A percentile compares a stretch with the other conserved stretches of the same genome.
Evolutionary conservation across 306 rosid genomes (phyloP).

Genomic region (Nissolia schottii): DNA sequence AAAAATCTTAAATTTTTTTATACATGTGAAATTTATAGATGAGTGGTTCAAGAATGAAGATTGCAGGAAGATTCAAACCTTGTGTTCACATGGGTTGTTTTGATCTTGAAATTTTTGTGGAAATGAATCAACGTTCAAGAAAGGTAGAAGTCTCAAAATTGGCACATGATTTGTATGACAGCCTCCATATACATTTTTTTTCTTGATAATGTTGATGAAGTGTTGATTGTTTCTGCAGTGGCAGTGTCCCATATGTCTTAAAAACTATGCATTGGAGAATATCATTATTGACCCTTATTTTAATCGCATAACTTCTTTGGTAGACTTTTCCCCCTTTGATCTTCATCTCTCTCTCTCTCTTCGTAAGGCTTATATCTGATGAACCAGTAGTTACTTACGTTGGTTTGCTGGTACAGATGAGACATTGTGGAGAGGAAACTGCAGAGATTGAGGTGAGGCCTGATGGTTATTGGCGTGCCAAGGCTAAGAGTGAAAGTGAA

Average conservation of each 20-base stretch:
- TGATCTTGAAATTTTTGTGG: conserved; percentile 97
- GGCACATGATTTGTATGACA: neutral
- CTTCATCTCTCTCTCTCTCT: conserved; percentile 1
- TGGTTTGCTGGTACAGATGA: conserved; percentile 56
- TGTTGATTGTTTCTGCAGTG: conserved; percentile 73
- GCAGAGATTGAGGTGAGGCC: conserved; percentile 91
- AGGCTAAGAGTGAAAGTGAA: conserved; percentile 78
- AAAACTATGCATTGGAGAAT: conserved; percentile 85
- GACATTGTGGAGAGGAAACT: conserved; percentile 82
- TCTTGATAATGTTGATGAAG: conserved; percentile 6
- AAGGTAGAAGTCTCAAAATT: conserved; percentile 54
- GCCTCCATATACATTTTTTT: neutral
- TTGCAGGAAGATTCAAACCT: conserved; percentile 97
- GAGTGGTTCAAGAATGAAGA: conserved; percentile 99
- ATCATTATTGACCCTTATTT: conserved; percentile 89
- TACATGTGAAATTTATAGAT: conserved; percentile 48
- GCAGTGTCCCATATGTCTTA: conserved; percentile 96
- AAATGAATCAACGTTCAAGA: conserved; percentile 92
- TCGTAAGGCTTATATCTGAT: neutral
- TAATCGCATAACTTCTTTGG: conserved; percentile 73
- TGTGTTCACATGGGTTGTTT: conserved; percentile 95
- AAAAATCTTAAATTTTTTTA: neutral
- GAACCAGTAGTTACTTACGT: neutral
- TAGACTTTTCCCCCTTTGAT: conserved; percentile 27
- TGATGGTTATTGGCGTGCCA: conserved; percentile 96